These are phyloP conservation scores for Tulasnella sp. DNA, from an alignment of 768 basidiomycete genomes.

Conservation along the genomic window DNA sequence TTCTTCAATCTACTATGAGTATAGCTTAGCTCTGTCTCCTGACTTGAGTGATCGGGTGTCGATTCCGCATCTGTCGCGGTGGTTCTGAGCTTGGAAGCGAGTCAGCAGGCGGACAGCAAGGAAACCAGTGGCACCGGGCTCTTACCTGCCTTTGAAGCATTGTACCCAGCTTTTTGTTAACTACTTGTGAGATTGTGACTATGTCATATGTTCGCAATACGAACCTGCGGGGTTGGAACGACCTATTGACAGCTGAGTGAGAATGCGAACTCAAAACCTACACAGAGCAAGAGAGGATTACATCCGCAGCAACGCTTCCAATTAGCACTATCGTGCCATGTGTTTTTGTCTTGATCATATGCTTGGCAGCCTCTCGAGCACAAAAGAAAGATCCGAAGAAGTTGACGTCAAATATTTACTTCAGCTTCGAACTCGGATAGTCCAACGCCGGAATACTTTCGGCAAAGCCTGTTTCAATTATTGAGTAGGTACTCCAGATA, in stretches of 20 bases:
- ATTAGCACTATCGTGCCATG: conserved; percentile 73
- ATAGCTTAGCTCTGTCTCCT: no score
- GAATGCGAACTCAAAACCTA: background rate
- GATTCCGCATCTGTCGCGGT: conserved; percentile 92
- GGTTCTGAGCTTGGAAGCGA: conserved; percentile 31
- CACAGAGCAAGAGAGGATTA: conserved; percentile 27
- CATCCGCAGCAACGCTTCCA: conserved; percentile 83
- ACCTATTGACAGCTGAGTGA: conserved; percentile 36
- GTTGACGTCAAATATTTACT: conserved; percentile 81
- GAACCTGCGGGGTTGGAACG: conserved; percentile 78
- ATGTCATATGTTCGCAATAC: background rate
- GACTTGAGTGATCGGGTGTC: no score
- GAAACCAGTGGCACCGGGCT: background rate
- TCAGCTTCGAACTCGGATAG: conserved; percentile 74
- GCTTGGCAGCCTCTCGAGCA: conserved; percentile 87
- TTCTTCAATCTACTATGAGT: no score
- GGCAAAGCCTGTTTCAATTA: conserved; percentile 47
- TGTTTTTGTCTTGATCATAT: conserved; percentile 72
- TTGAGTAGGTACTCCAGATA: conserved; percentile 17
- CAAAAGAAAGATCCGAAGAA: conserved; percentile 92
- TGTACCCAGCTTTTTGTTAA: conserved; percentile 87
- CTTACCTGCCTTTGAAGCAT: conserved; percentile 84
- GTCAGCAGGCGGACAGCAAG: background rate
- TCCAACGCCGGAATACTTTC: conserved; percentile 84
- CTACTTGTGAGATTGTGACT: background rate